Evolutionary conservation across 192 early-diverging fungal species (phyloP).

Genomic region (Coemansia sp.): DNA sequence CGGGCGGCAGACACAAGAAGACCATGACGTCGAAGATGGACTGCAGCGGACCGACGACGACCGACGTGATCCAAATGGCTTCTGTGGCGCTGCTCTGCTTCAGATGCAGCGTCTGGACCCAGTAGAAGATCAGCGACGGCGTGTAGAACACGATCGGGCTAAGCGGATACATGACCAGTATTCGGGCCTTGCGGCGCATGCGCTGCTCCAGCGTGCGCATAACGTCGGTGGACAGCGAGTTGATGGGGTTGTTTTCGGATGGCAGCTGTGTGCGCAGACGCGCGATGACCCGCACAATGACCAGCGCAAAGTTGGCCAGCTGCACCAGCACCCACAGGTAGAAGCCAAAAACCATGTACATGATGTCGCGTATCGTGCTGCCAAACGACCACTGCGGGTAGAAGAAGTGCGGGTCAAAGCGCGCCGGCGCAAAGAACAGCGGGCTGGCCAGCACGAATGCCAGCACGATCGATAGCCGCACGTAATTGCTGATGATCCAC

Average conservation of each 20-base stretch:
- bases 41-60: conserved; percentile 37
- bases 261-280: conserved; percentile 26
- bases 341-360: conserved; percentile 38
- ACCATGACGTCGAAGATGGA: conserved; percentile 32
- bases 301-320: conserved; percentile 40
- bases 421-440: conserved; percentile 33
- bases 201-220: conserved; percentile 47
- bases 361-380: conserved; percentile 16
- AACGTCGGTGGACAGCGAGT: conserved; percentile 33
- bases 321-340: conserved; percentile 38
- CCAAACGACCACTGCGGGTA: conserved; percentile 49
- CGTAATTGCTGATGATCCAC: conserved; percentile 41
- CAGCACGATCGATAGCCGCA: conserved; percentile 11
- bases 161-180: conserved; percentile 41
- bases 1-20: conserved; percentile 39
- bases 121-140: conserved; percentile 35
- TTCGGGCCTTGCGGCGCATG: conserved; percentile 46
- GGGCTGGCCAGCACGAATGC: conserved; percentile 31
- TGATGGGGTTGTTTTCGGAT: conserved; percentile 11
- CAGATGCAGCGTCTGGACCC: conserved; percentile 43
- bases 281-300: conserved; percentile 28
- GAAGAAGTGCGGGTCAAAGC: conserved; percentile 28
- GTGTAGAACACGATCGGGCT: conserved; percentile 44
- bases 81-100: conserved; percentile 15
- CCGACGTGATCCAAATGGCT: conserved; percentile 25